Evolutionary conservation across 164 flowering plant genomes (phyloP).

Genomic region (Hamamelis virginiana): DNA sequence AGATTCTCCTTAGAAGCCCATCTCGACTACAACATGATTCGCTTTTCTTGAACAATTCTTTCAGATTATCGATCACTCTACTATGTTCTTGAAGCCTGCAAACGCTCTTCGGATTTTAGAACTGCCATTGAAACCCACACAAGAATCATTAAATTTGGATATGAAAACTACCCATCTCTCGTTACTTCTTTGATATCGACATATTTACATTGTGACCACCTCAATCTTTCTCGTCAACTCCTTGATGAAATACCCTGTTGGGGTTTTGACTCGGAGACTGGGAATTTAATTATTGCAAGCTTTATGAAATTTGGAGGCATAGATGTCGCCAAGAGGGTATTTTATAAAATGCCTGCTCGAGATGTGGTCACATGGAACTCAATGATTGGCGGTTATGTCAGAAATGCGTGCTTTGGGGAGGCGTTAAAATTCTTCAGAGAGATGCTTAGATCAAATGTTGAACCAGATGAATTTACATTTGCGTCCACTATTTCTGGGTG

Average conservation of each 20-base stretch:
- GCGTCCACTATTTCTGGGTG: conserved; percentile 56
- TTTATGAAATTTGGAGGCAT: conserved; percentile 41
- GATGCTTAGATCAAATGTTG: conserved; percentile 35
- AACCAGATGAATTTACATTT: conserved; percentile 61
- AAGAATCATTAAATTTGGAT: conserved; percentile 47
- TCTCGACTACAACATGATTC: background rate
- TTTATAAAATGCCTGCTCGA: conserved; percentile 35
- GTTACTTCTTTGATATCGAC: conserved; percentile 36
- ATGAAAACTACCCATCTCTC: conserved; percentile 34
- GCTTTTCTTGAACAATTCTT: background rate
- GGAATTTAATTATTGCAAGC: conserved; percentile 40
- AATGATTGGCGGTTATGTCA: conserved; percentile 54
- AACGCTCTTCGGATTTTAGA: conserved; percentile 8
- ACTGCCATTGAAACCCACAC: conserved; percentile 26
- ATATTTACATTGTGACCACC: conserved; percentile 27
- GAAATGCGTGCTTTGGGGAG: conserved; percentile 39
- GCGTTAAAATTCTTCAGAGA: conserved; percentile 35
- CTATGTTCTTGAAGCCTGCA: conserved; percentile 22
- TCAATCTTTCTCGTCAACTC: conserved; percentile 27
- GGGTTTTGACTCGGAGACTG: conserved; percentile 25
- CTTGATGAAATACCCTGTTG: conserved; percentile 28
- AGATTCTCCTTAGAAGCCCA: background rate
- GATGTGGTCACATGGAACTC: conserved; percentile 75
- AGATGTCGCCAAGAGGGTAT: conserved; percentile 46
- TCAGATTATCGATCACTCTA: conserved; percentile 16